Conservation (phyloP, 257 asterid genomes). For the Gentiana dahurica region DNA sequence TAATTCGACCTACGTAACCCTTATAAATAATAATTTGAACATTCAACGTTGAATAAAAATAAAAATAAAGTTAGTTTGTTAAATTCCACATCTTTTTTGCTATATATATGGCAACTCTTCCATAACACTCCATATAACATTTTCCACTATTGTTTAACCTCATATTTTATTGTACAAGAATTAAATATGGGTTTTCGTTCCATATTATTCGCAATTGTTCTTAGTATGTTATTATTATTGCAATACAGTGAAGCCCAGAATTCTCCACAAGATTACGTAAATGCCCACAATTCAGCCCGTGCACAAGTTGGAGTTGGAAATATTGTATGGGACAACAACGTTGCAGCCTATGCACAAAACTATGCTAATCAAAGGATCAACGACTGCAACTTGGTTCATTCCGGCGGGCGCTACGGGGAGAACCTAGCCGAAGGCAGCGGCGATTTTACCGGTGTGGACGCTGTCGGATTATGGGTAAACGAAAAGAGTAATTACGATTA, state of each 20-base stretch:
- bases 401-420: conserved; percentile 22
- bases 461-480: conserved; percentile 11
- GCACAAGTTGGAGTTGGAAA: conserved; percentile 16
- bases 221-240: too few relatives aligned
- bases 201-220: too few relatives aligned
- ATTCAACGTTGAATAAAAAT: too few relatives aligned
- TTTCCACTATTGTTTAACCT: too few relatives aligned
- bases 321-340: conserved; percentile 9
- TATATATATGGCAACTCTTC: too few relatives aligned
- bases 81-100: too few relatives aligned
- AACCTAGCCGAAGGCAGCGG: conserved; percentile 15
- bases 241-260: conserved; percentile 10
- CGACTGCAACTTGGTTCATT: conserved; percentile 18
- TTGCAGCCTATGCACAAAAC: conserved; percentile 10
- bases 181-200: too few relatives aligned
- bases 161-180: too few relatives aligned
- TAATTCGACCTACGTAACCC: too few relatives aligned
- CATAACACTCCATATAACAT: too few relatives aligned
- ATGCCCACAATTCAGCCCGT: conserved; percentile 30
- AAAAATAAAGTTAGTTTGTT: too few relatives aligned
- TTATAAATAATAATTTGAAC: too few relatives aligned
- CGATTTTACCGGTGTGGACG: conserved; percentile 1
- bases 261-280: conserved; percentile 9
- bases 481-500: conserved; percentile 12
- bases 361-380: conserved; percentile 12